A percentile compares a stretch with the other conserved stretches of the same genome.
phyloP scores from a whole-genome alignment of 176 grass and related monocot genomes.

The Calamus simplicifolius region DNA sequence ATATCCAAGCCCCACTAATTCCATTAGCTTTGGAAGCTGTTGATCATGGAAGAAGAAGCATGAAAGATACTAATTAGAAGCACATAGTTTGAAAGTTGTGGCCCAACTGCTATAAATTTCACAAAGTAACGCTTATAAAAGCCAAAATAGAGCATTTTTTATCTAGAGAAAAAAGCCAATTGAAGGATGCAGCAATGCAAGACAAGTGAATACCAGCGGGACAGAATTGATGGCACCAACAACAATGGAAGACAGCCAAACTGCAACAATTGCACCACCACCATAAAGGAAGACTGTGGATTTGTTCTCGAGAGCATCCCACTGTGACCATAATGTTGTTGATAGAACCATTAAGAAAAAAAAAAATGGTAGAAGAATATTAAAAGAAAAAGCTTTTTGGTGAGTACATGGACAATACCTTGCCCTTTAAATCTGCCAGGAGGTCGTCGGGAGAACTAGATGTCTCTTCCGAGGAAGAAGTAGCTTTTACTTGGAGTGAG shows the following conservation, averaged over 20 bases:
- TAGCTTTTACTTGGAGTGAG: slow-evolving; percentile 48
- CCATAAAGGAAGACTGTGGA: slow-evolving; percentile 90
- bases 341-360: too few species aligned
- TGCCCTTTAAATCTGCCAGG: slow-evolving; percentile 70
- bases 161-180: too few species aligned
- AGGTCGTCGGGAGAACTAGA: slow-evolving; percentile 56
- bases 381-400: too few species aligned
- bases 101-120: too few species aligned
- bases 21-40: slow-evolving; percentile 92
- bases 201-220: slow-evolving; percentile 52
- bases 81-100: too few species aligned
- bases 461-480: slow-evolving; percentile 72
- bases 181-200: too few species aligned
- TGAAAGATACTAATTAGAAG: too few species aligned
- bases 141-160: too few species aligned
- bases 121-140: too few species aligned
- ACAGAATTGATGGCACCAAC: slow-evolving; percentile 91
- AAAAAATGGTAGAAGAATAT: too few species aligned
- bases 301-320: slow-evolving; percentile 91
- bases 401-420: slow-evolving; percentile 25
- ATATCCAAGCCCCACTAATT: slow-evolving; percentile 93
- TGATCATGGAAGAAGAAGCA: neutral
- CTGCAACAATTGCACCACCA: slow-evolving; percentile 68
- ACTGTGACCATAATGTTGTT: slow-evolving; percentile 32
- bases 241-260: slow-evolving; percentile 83